Percentiles rank a stretch among this genome's conserved stretches.
phyloP scores from a whole-genome alignment of 805 yeast genomes.

The Lipomyces spencermartinsiae region DNA sequence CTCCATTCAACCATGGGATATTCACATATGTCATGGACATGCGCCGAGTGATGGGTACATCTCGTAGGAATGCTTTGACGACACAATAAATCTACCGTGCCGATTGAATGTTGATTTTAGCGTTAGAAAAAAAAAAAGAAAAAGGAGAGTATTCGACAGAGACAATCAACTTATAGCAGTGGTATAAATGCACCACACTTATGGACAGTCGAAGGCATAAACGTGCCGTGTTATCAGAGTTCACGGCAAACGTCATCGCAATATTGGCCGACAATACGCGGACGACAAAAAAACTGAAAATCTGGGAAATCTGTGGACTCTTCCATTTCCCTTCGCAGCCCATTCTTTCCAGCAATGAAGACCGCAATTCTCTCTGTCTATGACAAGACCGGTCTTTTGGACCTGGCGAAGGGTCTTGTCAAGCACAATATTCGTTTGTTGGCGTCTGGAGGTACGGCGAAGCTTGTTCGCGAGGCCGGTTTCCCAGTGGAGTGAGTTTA shows the following conservation, averaged over 20 bases:
- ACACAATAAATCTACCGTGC: constrained; percentile 33
- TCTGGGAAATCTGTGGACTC: not conserved
- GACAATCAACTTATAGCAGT: not conserved
- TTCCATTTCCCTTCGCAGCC: not conserved
- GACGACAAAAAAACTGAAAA: constrained; percentile 9
- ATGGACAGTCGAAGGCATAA: not conserved
- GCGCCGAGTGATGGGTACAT: constrained; percentile 43
- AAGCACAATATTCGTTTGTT: constrained; percentile 87
- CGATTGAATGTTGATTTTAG: constrained; percentile 42
- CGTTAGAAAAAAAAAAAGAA: constrained; percentile 41
- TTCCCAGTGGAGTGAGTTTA: constrained; percentile 78
- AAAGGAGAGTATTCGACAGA: not conserved
- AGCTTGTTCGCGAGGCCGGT: constrained; percentile 93
- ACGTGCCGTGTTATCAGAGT: not conserved
- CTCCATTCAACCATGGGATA: constrained; percentile 56
- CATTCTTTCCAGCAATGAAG: constrained; percentile 47
- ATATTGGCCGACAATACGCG: not conserved
- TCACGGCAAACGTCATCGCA: not conserved
- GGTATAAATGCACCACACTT: not conserved
- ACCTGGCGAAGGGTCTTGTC: constrained; percentile 92
- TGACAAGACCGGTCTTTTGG: constrained; percentile 95
- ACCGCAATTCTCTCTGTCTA: constrained; percentile 97
- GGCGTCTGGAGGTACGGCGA: constrained; percentile 98
- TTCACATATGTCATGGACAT: constrained; percentile 49
- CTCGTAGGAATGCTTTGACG: constrained; percentile 48